Evolutionary conservation across 1,139 yeast genomes (phyloP).

Genomic region (Yamadazyma atmosphaerica): DNA sequence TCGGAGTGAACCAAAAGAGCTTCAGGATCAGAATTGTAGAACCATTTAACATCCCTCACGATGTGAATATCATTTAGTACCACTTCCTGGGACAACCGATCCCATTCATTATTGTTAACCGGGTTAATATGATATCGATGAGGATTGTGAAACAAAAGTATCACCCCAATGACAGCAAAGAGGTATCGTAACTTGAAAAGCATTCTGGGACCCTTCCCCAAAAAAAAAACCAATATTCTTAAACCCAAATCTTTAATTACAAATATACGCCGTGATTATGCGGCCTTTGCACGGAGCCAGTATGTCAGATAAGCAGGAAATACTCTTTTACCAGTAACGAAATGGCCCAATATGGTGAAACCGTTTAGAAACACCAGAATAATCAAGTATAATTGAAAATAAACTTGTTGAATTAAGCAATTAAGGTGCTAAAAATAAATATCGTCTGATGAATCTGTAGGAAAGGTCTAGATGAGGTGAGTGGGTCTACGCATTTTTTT

Average conservation of each 20-base stretch:
- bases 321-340: too few relatives aligned
- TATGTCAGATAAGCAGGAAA: too few relatives aligned
- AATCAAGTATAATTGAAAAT: too few relatives aligned
- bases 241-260: too few relatives aligned
- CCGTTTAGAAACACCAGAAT: too few relatives aligned
- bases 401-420: neutral
- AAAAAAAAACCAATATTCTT: too few relatives aligned
- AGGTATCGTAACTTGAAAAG: constrained; percentile 1
- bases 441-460: neutral
- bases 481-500: neutral
- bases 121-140: constrained; percentile 1
- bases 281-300: too few relatives aligned
- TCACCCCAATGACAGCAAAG: neutral
- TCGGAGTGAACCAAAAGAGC: constrained; percentile 4
- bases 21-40: neutral
- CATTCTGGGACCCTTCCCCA: too few relatives aligned
- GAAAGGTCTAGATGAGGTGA: neutral
- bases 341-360: too few relatives aligned
- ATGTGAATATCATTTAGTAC: constrained; percentile 6
- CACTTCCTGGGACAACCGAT: constrained; percentile 3
- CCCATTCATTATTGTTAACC: constrained; percentile 7
- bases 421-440: neutral
- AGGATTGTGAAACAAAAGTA: neutral
- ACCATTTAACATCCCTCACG: constrained; percentile 2
- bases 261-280: too few relatives aligned